These are phyloP conservation scores for Sporothrix inflata DNA, from an alignment of 2,329 filamentous ascomycete species.

Conservation along the genomic window DNA sequence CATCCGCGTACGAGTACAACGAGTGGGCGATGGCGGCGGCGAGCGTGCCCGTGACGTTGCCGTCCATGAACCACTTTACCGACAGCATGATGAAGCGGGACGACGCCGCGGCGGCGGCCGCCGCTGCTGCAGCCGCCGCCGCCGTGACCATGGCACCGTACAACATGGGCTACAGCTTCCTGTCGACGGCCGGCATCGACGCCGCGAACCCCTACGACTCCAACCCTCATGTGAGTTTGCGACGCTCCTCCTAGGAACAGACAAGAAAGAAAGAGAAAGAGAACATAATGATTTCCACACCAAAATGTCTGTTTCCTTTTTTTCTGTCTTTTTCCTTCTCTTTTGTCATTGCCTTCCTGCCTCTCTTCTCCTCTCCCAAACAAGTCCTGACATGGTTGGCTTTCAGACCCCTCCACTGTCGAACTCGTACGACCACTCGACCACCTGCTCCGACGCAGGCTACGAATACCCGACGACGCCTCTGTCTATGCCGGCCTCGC, in stretches of 20 bases:
- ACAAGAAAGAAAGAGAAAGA: conserved; percentile 15
- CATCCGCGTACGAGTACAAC: conserved; percentile 52
- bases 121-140: conserved; percentile 27
- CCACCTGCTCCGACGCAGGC: conserved; percentile 61
- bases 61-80: conserved; percentile 63
- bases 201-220: conserved; percentile 66
- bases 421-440: conserved; percentile 71
- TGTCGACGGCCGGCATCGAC: conserved; percentile 66
- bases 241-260: conserved; percentile 38
- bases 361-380: neutral
- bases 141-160: conserved; percentile 65
- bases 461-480: conserved; percentile 72
- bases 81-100: conserved; percentile 73
- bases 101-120: conserved; percentile 37
- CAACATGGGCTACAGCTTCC: conserved; percentile 69
- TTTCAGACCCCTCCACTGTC: conserved; percentile 75
- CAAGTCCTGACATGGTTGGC: conserved; percentile 50
- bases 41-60: conserved; percentile 62
- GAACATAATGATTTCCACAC: neutral
- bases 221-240: conserved; percentile 74
- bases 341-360: neutral
- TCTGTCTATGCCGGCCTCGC: conserved; percentile 72
- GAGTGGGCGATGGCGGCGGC: conserved; percentile 54
- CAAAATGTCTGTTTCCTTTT: conserved; percentile 27
- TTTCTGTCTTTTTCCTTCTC: neutral